These are phyloP conservation scores for Sporothrix euskadiensis DNA, from an alignment of 2,329 filamentous ascomycete species.

Conservation along the genomic window DNA sequence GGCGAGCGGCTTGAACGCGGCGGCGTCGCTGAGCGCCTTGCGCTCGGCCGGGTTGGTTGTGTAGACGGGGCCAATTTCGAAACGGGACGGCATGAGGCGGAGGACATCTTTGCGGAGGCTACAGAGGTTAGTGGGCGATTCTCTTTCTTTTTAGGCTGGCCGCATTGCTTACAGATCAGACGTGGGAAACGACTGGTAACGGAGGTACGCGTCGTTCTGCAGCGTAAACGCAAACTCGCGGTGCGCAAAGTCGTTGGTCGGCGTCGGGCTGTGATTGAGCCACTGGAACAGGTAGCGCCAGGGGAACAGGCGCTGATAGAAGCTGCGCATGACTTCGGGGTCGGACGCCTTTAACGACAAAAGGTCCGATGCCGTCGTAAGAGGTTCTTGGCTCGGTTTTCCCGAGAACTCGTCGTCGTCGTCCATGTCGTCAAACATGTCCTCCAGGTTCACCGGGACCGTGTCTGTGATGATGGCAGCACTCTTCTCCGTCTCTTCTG, in stretches of 20 bases:
- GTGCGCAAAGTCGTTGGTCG: constrained; percentile 84
- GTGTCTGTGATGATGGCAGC: constrained; percentile 37
- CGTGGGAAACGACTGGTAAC: constrained; percentile 73
- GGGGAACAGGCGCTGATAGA: constrained; percentile 94
- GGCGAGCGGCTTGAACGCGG: constrained; percentile 79
- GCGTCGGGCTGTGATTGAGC: constrained; percentile 89
- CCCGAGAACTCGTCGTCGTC: constrained; percentile 63
- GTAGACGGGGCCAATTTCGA: constrained; percentile 98
- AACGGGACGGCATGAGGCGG: constrained; percentile 83
- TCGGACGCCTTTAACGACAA: constrained; percentile 56
- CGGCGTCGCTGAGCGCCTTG: constrained; percentile 78
- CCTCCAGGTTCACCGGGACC: constrained; percentile 56
- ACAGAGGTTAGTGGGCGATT: background rate
- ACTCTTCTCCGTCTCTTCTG: constrained; percentile 18
- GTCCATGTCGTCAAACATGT: constrained; percentile 55
- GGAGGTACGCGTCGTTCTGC: constrained; percentile 86
- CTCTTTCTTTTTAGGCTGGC: background rate
- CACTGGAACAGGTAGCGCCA: constrained; percentile 95
- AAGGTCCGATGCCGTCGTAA: constrained; percentile 5
- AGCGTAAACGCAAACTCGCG: constrained; percentile 96
- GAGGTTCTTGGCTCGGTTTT: constrained; percentile 23
- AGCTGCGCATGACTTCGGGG: constrained; percentile 83
- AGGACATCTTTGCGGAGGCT: constrained; percentile 90
- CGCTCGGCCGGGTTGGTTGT: constrained; percentile 89
- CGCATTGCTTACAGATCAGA: constrained; percentile 50